These are phyloP conservation scores for Calonectria naviculata DNA, from an alignment of 2,329 filamentous ascomycete species.

Conservation along the genomic window DNA sequence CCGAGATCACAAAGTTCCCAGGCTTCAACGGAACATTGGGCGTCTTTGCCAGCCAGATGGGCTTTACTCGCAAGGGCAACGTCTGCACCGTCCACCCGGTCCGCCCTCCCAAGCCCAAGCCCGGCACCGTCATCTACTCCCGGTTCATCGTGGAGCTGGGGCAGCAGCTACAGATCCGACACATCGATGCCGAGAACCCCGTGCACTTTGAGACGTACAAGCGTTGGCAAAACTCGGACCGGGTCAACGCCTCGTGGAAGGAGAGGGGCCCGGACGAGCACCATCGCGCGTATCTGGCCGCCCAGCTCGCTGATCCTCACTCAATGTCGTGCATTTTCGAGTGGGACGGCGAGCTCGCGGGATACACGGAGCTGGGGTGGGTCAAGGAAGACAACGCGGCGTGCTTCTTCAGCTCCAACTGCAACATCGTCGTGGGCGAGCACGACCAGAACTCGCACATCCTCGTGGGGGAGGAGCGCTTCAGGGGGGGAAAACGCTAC, in stretches of 20 bases:
- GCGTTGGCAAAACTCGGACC: conserved; percentile 43
- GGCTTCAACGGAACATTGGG: neutral
- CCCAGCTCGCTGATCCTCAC: conserved; percentile 38
- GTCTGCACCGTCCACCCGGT: neutral
- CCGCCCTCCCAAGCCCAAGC: neutral
- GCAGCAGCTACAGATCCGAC: conserved; percentile 26
- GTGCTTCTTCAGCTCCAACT: conserved; percentile 40
- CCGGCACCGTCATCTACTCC: neutral
- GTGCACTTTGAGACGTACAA: conserved; percentile 38
- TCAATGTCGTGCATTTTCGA: conserved; percentile 43
- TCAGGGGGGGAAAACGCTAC: conserved; percentile 40
- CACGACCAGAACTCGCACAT: conserved; percentile 44
- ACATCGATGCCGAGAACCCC: conserved; percentile 40
- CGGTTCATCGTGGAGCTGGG: neutral
- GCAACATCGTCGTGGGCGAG: conserved; percentile 41
- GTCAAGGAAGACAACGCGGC: conserved; percentile 43
- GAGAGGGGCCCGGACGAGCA: conserved; percentile 42
- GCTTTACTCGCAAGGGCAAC: neutral
- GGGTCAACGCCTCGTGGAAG: conserved; percentile 41
- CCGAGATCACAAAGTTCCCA: neutral
- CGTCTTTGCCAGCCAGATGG: neutral
- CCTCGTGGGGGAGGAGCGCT: conserved; percentile 40
- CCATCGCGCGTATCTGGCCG: conserved; percentile 37
- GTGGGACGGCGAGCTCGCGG: conserved; percentile 41
- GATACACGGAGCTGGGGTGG: conserved; percentile 41